Evolutionary conservation across 2,329 filamentous ascomycete species (phyloP), one percentile per base, ranked within the genome.

Genomic region (Colletotrichum gigasporum): DNA sequence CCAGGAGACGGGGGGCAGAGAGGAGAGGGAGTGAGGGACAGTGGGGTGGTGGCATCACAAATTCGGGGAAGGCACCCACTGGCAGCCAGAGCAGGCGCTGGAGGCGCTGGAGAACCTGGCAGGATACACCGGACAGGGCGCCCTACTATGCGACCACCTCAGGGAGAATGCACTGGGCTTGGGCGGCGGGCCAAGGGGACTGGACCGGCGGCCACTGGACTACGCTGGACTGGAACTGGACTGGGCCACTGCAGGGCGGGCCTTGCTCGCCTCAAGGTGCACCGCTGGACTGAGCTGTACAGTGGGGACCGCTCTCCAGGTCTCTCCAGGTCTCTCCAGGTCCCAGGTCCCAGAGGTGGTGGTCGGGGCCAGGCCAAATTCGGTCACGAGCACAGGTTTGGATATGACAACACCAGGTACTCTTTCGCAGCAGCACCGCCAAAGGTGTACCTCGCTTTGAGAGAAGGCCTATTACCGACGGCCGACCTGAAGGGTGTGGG

Each of bases 21-120:
- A 51, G 24, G 18, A 24, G 44, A 32, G 28, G 32, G 18, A 30
- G 50, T n/a, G 35, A 22, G n/a, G 22, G 22, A 8, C 22, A 14
- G 32, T 41, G 59, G 59, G 59, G 52, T 54, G 54, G 54, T 63
- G 37, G 55, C 45, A 63, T 63, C 39, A 63, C 55, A 32, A 52
- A 37, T 28, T 45, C 32, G 56, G 54, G 55, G 60, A 56, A 53
- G 37, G 28, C n/a, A 5, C 20, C 44, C 18, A 5, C 26, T 47
- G 14, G n/a, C n/a, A n/a, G n/a, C n/a, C 44, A 30, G 6, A 20
- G 44, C 20, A 20, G 11, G 20, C 24, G n/a, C n/a, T n/a, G 18
- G 28, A 37, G 16, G 34, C 24, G 45, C 53, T 37, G 22, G 30
- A 44, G 35, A 50, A 35, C 34, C 42, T 48, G 11, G 24, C 18